phyloP scores from a whole-genome alignment of 495 filamentous ascomycete species.

The Aspergillus biplanus region DNA sequence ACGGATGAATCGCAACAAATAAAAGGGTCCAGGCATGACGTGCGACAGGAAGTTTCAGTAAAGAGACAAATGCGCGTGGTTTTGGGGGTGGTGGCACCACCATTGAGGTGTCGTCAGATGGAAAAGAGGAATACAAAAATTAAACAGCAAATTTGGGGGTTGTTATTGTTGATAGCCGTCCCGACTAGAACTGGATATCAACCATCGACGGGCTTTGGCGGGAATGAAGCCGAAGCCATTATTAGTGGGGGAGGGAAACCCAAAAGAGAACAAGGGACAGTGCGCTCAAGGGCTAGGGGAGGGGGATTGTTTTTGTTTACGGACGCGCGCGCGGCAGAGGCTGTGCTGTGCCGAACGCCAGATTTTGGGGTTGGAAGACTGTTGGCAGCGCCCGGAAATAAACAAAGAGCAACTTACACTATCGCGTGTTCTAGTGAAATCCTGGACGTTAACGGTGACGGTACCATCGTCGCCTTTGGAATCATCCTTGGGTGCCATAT shows the following conservation, averaged over 20 bases:
- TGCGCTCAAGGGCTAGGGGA: background rate
- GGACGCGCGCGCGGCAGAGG: constrained; percentile 12
- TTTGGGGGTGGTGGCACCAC: background rate
- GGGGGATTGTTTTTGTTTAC: constrained; percentile 15
- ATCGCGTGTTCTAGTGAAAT: constrained; percentile 66
- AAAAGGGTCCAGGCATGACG: background rate
- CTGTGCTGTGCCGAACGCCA: constrained; percentile 3
- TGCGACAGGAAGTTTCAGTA: background rate
- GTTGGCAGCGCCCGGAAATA: constrained; percentile 1
- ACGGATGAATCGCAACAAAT: constrained; percentile 17
- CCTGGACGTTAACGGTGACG: constrained; percentile 58
- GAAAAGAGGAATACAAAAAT: background rate
- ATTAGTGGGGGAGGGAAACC: constrained; percentile 1
- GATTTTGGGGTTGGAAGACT: constrained; percentile 5
- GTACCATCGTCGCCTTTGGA: constrained; percentile 38
- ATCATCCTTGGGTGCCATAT: constrained; percentile 40
- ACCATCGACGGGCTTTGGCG: background rate
- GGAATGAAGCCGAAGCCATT: background rate
- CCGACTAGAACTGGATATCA: background rate
- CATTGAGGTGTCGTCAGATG: background rate
- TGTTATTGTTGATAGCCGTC: background rate
- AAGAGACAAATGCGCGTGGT: background rate
- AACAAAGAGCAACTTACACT: constrained; percentile 53
- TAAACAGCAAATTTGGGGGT: background rate
- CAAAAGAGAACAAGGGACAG: background rate